Percentiles rank a stretch among this genome's conserved stretches.
Evolutionary conservation across 2,329 filamentous ascomycete genomes (phyloP).

Genomic region (Paecilomyces fulvus): DNA sequence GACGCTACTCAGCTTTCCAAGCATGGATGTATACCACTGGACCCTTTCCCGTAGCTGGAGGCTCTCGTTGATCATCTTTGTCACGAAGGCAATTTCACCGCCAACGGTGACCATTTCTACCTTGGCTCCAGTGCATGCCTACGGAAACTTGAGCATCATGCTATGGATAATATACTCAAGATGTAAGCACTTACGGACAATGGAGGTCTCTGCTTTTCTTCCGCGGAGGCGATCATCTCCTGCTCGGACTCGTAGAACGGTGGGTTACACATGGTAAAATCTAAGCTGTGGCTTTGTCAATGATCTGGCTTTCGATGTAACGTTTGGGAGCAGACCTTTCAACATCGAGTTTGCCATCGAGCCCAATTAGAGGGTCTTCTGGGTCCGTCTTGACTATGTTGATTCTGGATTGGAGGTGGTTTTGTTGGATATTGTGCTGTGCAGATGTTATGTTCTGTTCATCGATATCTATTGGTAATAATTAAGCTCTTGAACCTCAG

Average conservation of each 20-base stretch:
- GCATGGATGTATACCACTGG: conserved; percentile 85
- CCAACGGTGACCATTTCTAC: conserved; percentile 79
- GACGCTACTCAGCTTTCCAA: conserved; percentile 70
- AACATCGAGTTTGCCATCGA: conserved; percentile 39
- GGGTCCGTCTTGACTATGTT: conserved; percentile 49
- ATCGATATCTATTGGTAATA: conserved; percentile 56
- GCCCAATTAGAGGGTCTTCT: conserved; percentile 53
- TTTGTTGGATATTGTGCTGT: conserved; percentile 56
- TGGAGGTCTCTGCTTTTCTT: conserved; percentile 58
- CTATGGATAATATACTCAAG: neutral
- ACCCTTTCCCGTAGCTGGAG: conserved; percentile 51
- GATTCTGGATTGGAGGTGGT: conserved; percentile 57
- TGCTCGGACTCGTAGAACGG: conserved; percentile 76
- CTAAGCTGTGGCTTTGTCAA: conserved; percentile 39
- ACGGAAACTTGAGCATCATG: neutral
- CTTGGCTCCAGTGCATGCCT: conserved; percentile 61
- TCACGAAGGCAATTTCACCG: conserved; percentile 69
- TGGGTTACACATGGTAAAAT: conserved; percentile 90
- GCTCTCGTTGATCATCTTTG: conserved; percentile 63
- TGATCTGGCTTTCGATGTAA: conserved; percentile 1
- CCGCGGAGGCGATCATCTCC: conserved; percentile 60
- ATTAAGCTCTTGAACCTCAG: conserved; percentile 3
- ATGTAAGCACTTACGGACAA: conserved; percentile 49
- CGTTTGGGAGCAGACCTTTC: conserved; percentile 11
- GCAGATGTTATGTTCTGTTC: conserved; percentile 59